Evolutionary conservation across 139 green algal species (phyloP).

Genomic region (Axilococcus clingmanii): DNA sequence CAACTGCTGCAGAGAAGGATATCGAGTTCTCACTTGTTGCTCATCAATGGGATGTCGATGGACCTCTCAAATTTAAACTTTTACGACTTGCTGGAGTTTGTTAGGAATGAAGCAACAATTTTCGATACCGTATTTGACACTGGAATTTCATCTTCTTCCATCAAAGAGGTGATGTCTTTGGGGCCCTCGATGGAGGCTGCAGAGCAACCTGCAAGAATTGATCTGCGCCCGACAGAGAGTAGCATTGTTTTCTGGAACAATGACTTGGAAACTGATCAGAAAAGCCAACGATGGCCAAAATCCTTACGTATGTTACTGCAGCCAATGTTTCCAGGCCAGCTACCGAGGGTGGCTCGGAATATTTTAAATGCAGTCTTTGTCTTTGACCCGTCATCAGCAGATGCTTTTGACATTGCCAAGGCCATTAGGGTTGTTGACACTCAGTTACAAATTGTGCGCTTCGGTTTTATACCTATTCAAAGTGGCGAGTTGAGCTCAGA

Average conservation of each 20-base stretch:
- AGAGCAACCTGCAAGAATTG: neutral
- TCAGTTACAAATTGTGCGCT: conserved; percentile 27
- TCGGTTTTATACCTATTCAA: conserved; percentile 35
- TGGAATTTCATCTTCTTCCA: conserved; percentile 22
- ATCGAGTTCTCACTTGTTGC: conserved; percentile 45
- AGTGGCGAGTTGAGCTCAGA: no score
- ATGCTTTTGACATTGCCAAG: conserved; percentile 13
- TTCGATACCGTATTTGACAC: conserved; percentile 26
- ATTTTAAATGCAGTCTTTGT: conserved; percentile 55
- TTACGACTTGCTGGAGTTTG: conserved; percentile 38
- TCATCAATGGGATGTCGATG: conserved; percentile 67
- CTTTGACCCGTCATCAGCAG: conserved; percentile 40
- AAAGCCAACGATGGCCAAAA: conserved; percentile 25
- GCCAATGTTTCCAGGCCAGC: conserved; percentile 40
- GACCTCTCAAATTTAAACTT: conserved; percentile 55
- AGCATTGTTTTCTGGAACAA: conserved; percentile 53
- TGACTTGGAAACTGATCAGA: conserved; percentile 68
- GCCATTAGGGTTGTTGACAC: conserved; percentile 18
- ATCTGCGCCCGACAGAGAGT: neutral
- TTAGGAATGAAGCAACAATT: conserved; percentile 43
- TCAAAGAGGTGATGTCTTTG: conserved; percentile 13
- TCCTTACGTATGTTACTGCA: conserved; percentile 40
- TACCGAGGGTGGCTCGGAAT: conserved; percentile 51
- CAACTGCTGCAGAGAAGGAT: conserved; percentile 18
- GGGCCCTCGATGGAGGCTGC: neutral